Evolutionary conservation across 192 early-diverging fungal genomes (phyloP).

Genomic region (Backusella liffmaniae): DNA sequence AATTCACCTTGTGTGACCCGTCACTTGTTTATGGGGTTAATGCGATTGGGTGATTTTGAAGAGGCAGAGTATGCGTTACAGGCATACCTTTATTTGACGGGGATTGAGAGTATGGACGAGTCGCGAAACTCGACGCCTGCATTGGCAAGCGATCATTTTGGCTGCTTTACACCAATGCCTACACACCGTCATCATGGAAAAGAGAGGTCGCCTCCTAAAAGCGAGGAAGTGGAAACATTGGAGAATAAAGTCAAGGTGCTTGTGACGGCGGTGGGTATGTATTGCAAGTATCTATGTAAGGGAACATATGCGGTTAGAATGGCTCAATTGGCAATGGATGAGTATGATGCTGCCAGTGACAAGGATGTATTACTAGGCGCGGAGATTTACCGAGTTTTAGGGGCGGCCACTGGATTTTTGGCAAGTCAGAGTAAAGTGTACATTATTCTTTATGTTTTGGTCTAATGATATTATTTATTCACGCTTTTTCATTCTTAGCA

Average conservation of each 20-base stretch:
- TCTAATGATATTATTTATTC: not conserved
- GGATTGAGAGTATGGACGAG: slow-evolving; percentile 23
- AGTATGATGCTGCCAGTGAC: not conserved
- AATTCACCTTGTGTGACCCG: slow-evolving; percentile 68
- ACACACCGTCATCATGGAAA: not conserved
- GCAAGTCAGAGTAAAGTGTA: slow-evolving; percentile 40
- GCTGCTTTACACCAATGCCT: slow-evolving; percentile 11
- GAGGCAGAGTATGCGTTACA: slow-evolving; percentile 68
- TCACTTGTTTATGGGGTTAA: slow-evolving; percentile 55
- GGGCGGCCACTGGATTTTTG: slow-evolving; percentile 35
- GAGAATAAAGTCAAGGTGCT: slow-evolving; percentile 21
- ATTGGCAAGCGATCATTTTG: slow-evolving; percentile 10
- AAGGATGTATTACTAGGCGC: not conserved
- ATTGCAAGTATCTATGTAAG: slow-evolving; percentile 32
- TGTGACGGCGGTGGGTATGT: slow-evolving; percentile 46
- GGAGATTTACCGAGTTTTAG: slow-evolving; percentile 30
- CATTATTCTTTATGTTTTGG: not conserved
- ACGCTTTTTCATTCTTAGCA: slow-evolving; percentile 28
- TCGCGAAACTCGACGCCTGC: not conserved
- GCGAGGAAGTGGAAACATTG: slow-evolving; percentile 23
- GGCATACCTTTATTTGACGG: slow-evolving; percentile 59
- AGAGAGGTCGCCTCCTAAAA: not conserved
- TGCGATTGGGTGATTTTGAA: slow-evolving; percentile 65
- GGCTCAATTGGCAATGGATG: slow-evolving; percentile 28
- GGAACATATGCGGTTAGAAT: slow-evolving; percentile 20